A percentile compares a stretch with the other conserved stretches of the same genome.
phyloP scores from a whole-genome alignment of 2,329 filamentous ascomycete genomes.

The Pestalotiopsis sp. region DNA sequence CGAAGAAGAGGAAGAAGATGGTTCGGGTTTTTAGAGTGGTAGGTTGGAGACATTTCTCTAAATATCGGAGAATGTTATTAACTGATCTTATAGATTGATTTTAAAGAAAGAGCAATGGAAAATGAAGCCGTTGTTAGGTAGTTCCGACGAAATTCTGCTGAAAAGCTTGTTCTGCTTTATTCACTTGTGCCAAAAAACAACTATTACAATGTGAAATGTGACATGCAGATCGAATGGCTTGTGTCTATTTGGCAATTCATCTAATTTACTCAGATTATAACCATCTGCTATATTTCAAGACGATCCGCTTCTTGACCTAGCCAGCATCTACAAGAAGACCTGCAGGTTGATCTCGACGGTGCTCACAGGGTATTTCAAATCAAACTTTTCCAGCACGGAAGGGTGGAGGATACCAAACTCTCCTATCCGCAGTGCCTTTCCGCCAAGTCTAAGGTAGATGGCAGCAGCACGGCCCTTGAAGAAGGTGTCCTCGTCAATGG shows the following conservation, averaged over 20 bases:
- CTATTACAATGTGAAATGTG: too few species aligned
- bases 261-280: background rate
- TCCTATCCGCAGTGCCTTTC: conserved; percentile 78
- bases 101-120: too few species aligned
- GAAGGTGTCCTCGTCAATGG: conserved; percentile 88
- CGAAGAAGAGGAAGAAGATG: too few species aligned
- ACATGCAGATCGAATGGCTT: too few species aligned
- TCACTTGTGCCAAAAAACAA: too few species aligned
- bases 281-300: background rate
- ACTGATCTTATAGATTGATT: too few species aligned
- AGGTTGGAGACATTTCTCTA: too few species aligned
- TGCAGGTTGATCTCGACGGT: conserved; percentile 94
- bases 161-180: too few species aligned
- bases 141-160: too few species aligned
- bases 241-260: background rate
- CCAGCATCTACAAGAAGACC: conserved; percentile 72
- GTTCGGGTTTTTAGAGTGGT: too few species aligned
- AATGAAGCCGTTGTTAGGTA: too few species aligned
- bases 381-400: conserved; percentile 71
- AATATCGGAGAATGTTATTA: too few species aligned
- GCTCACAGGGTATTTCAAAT: conserved; percentile 75
- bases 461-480: conserved; percentile 88
- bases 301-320: background rate
- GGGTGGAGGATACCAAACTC: conserved; percentile 92
- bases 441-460: conserved; percentile 74